A percentile compares a stretch with the other conserved stretches of the same genome.
Conservation (phyloP, 305 asterid genomes). For the Fraxinus nigra region DNA sequence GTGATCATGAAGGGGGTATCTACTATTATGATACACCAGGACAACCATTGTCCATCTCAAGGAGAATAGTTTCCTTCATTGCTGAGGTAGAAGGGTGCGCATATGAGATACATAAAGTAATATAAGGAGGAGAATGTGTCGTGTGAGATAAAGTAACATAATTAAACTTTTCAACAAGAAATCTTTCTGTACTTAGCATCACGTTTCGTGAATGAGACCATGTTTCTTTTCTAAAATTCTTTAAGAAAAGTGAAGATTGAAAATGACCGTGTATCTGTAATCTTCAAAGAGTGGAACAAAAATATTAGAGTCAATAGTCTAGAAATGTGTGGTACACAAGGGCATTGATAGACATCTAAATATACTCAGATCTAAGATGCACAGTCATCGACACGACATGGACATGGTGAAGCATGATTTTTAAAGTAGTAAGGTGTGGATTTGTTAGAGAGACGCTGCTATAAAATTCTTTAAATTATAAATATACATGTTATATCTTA, state of each 20-base stretch:
- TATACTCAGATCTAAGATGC: neutral
- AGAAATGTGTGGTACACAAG: neutral
- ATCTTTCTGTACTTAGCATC: neutral
- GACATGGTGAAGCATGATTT: neutral
- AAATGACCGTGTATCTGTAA: neutral
- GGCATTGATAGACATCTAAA: neutral
- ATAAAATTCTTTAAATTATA: neutral
- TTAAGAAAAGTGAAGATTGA: neutral
- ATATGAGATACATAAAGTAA: neutral
- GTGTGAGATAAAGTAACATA: neutral
- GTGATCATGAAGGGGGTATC: neutral
- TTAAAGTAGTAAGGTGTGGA: neutral
- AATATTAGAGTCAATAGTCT: neutral
- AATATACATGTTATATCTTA: neutral
- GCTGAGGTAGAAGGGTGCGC: neutral
- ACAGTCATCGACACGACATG: neutral
- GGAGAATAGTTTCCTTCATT: neutral
- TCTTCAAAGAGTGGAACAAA: neutral
- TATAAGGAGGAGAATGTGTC: neutral
- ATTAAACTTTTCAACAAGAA: neutral
- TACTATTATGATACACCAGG: neutral
- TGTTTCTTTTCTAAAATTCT: neutral
- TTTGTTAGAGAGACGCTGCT: neutral
- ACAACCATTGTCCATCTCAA: neutral
- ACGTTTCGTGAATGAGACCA: neutral